phyloP scores from a whole-genome alignment of 2,329 filamentous ascomycete genomes.

The Diplocarpon rosae region DNA sequence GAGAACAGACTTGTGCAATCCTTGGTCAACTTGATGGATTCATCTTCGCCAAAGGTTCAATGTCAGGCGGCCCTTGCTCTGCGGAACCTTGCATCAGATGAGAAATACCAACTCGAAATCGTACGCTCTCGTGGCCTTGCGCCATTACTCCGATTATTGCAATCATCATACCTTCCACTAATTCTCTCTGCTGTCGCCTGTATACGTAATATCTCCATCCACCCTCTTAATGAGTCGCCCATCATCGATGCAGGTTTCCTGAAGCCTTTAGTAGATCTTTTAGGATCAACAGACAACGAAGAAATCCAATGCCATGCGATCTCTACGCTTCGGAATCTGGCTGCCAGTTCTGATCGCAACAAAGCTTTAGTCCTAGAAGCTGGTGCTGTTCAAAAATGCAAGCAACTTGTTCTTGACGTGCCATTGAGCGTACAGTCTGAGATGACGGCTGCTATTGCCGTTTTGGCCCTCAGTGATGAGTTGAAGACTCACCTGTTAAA shows the following conservation, averaged over 20 bases:
- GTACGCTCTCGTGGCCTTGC: constrained; percentile 78
- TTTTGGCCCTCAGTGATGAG: constrained; percentile 89
- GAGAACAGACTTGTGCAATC: constrained; percentile 89
- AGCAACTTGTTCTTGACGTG: constrained; percentile 87
- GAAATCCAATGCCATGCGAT: constrained; percentile 99
- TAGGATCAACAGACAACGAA: constrained; percentile 93
- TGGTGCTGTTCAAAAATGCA: constrained; percentile 96
- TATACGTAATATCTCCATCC: constrained; percentile 97
- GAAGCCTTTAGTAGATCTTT: constrained; percentile 81
- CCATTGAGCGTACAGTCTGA: constrained; percentile 93
- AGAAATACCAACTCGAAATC: constrained; percentile 97
- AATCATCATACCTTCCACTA: constrained; percentile 89
- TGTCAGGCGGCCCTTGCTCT: constrained; percentile 92
- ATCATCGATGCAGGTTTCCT: constrained; percentile 97
- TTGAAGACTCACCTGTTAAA: constrained; percentile 85
- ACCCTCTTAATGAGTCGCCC: constrained; percentile 92
- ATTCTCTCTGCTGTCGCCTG: constrained; percentile 96
- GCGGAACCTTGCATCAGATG: constrained; percentile 90
- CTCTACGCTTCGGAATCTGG: constrained; percentile 87
- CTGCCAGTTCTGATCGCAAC: constrained; percentile 93
- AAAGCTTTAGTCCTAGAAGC: constrained; percentile 96
- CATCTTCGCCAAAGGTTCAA: constrained; percentile 92
- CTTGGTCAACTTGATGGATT: constrained; percentile 93
- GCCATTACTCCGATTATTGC: constrained; percentile 77
- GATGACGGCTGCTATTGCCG: constrained; percentile 98